Base-by-base conservation (phyloP, 306 rosid genomes). In the Sesbania bispinosa region DNA sequence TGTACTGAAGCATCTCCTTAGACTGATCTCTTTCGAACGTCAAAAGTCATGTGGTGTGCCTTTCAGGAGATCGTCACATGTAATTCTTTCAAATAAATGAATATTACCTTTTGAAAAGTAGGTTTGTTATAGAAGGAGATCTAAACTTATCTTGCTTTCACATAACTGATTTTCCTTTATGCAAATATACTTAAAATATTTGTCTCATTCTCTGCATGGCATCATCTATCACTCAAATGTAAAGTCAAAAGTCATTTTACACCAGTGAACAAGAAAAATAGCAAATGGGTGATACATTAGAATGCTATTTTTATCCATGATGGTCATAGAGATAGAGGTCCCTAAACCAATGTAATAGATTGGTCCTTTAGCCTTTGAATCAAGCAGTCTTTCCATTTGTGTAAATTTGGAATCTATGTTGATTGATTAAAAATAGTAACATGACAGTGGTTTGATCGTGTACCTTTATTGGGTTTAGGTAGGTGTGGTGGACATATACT, bases 221-320 rank as follows among this genome's bases (percentile, higher is more conserved):
- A 10, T 67, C 36, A 45, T 10, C 36, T 20, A 67, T 67, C 42
- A 47, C 55, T 62, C 33, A 47, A 67, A 55, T 55, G 59, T 66
- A 21, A 75, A 75, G 46, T 64, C 39, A n/a, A 5, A 19, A 15
- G 33, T 57, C 62, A 45, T 45, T 54, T 59, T 47, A 51, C 42
- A 38, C 26, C 16, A 10, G 26, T 51, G 46, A 63, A 30, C 36
- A 24, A 16, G 50, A 46, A 43, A 36, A 15, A n/a, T n/a, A n/a
- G n/a, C n/a, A n/a, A n/a, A n/a, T n/a, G n/a, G n/a, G n/a, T n/a
- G n/a, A n/a, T n/a, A n/a, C n/a, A n/a, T n/a, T n/a, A n/a, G n/a
- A n/a, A n/a, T n/a, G n/a, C n/a, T n/a, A n/a, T n/a, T n/a, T n/a
- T n/a, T n/a, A n/a, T n/a, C n/a, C n/a, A 23, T 36, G 43, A 62